Evolutionary conservation across 2,329 filamentous ascomycete genomes (phyloP), one percentile per base, ranked within the genome.

Genomic region (Aquanectria penicillioides): DNA sequence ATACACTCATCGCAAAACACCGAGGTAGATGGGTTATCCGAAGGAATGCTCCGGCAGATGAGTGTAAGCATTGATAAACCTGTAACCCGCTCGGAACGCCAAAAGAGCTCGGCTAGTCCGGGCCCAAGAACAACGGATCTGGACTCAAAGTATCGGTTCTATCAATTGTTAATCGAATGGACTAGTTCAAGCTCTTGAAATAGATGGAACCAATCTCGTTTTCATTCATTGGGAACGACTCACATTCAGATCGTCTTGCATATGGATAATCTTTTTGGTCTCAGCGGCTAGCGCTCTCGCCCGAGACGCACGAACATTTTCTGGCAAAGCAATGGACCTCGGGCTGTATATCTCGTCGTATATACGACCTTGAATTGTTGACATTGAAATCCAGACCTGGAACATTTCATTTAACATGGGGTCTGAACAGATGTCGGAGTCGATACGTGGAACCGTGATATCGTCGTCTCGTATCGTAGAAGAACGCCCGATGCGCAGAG

Each of bases 341-440:
- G 65, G 64, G 6, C 72, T 70, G 41, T 72, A 73, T 3, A 73
- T 64, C 2, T 72, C 59, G 12, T 72, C 67, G 37, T 71, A 73
- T 0, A 71, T 62, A 12, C 63, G 57, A 6, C 69, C 71, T 12
- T 72, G 65, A 0, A 72, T 9, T 2, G 44, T 34, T 0, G 63
- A 61, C 6, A 66, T 50, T 5, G 50, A 55, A 5, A 68, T 63
- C 66, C 64, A 67, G 6, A 41, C 26, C 3, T 50, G 59, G 10
- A 49, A 46, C 4, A 56, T 18, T 3, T 48, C 28, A 22, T 13
- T 40, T 25, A 38, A 48, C n/a, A 37, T 31, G 1, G 50, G 18
- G 6, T 57, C 47, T 2, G 46, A 29, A 2, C 36, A 38, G 1
- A 44, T 18, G 11, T 54, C 52, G 2, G 44, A 20, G 9, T 31